Conservation (phyloP, 2,329 filamentous ascomycete genomes). For the Elsinoe ampelina region DNA sequence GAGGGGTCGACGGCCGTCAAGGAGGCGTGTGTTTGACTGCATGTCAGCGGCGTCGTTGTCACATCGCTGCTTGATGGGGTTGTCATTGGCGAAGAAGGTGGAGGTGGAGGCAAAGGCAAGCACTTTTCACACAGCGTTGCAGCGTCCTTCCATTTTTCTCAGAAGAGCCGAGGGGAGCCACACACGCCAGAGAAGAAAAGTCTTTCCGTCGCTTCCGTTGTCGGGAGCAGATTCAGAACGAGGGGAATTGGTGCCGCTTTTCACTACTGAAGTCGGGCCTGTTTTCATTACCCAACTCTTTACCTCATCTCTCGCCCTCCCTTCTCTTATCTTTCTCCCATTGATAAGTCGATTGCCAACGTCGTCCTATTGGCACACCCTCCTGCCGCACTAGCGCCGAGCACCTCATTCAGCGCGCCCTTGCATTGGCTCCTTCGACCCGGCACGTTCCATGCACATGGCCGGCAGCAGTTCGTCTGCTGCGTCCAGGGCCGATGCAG, state of each 20-base stretch:
- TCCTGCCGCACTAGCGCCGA: conserved; percentile 14
- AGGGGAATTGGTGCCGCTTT: conserved; percentile 14
- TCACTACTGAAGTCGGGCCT: conserved; percentile 14
- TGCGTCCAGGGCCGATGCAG: conserved; percentile 20
- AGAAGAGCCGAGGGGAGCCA: background rate
- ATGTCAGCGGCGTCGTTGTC: background rate
- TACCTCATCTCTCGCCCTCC: conserved; percentile 36
- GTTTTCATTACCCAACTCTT: conserved; percentile 41
- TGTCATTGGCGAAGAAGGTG: background rate
- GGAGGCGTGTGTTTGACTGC: background rate
- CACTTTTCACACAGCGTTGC: background rate
- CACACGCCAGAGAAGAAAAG: background rate
- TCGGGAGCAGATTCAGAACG: background rate
- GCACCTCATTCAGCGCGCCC: conserved; percentile 14
- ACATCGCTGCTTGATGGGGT: background rate
- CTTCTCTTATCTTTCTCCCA: conserved; percentile 22
- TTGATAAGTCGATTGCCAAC: conserved; percentile 24
- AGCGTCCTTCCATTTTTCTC: background rate
- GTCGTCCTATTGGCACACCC: conserved; percentile 19
- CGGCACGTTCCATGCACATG: conserved; percentile 35
- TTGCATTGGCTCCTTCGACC: conserved; percentile 25
- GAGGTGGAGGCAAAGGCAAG: background rate
- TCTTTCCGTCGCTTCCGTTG: conserved; percentile 2
- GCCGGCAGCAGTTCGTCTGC: conserved; percentile 35
- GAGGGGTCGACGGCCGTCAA: background rate